Base-by-base conservation (phyloP, 2,329 filamentous ascomycete species). In the Phaeosphaeria sp. region DNA sequence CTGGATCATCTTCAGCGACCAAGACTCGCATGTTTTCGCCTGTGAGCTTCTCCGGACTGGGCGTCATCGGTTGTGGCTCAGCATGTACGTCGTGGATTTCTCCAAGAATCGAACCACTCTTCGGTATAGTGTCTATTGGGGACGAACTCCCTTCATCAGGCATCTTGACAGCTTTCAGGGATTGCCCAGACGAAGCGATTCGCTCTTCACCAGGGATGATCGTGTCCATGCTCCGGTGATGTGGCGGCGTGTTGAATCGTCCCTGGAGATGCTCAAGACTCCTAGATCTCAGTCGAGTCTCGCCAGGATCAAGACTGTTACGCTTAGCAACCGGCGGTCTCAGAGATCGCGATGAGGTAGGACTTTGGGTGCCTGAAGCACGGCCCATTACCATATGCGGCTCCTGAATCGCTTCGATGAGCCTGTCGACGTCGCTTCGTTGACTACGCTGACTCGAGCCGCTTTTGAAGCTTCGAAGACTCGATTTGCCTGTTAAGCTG, bases 1-100 rank as follows among this genome's bases (percentile, higher is more conserved):
- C 88, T 0, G 92, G 91, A 67, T 96, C 92, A 65, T 97, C 93
- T 71, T 96, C 93, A 0, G 93, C 93, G 36, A 96, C 87, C 21
- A 96, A 81, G 2, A 96, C 87, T 18, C 84, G 82, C 63, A 92
- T 80, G 39, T 84, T 77, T 2, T 82, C 75, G 0, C 78, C 64
- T n/a, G 68, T 63, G 6, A 67, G 42, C 6, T 61, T 52, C 25
- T 65, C 61, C 17, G 67, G 46, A n/a, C 42, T 42, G 3, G 61
- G 36, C 13, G 52, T 24, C 7, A 57, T 51, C 7, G 67, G 18
- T 18, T 57, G 40, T 18, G 68, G 61, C 21, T 66, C 59, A 30
- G n/a, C n/a, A n/a, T n/a, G n/a, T n/a, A n/a, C n/a, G n/a, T 67
- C 65, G 11, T 61, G 42, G 6, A 77, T 53, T 52, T 77, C 74